These are phyloP conservation scores for Candida smagusa DNA, from an alignment of 1,139 yeast genomes.

Conservation along the genomic window DNA sequence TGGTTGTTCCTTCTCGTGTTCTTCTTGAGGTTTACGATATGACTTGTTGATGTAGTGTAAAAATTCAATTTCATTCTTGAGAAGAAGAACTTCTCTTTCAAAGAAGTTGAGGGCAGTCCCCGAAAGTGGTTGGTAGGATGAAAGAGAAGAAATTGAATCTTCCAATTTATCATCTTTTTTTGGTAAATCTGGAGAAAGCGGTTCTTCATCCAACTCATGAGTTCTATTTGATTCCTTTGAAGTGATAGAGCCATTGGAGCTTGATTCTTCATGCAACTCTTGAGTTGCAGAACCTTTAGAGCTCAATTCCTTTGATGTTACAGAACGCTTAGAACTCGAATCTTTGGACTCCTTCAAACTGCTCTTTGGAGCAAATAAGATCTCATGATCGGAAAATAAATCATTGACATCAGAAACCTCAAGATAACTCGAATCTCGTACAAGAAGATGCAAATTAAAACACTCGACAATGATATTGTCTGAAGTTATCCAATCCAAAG, in stretches of 20 bases:
- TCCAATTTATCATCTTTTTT: slow-evolving; percentile 13
- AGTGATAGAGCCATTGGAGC: too few relatives aligned
- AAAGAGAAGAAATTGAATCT: not conserved
- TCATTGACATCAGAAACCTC: slow-evolving; percentile 19
- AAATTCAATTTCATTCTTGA: slow-evolving; percentile 64
- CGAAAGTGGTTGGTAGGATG: slow-evolving; percentile 8
- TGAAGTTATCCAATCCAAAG: slow-evolving; percentile 28
- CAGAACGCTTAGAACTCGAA: too few relatives aligned
- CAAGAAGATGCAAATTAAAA: slow-evolving; percentile 21
- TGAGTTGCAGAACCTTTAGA: too few relatives aligned
- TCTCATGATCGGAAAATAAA: slow-evolving; percentile 34
- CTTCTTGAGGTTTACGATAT: slow-evolving; percentile 24
- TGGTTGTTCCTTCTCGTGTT: not conserved
- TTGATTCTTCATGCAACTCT: too few relatives aligned
- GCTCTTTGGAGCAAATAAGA: slow-evolving; percentile 19
- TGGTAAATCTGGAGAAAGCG: slow-evolving; percentile 6
- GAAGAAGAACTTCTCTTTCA: slow-evolving; percentile 55
- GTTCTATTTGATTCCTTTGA: too few relatives aligned
- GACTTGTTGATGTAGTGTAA: slow-evolving; percentile 53
- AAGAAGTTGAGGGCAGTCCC: slow-evolving; percentile 42
- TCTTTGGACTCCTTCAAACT: too few relatives aligned
- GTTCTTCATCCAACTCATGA: not conserved
- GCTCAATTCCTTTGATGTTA: too few relatives aligned
- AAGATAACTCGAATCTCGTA: not conserved
- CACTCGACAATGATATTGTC: slow-evolving; percentile 32